Conservation (phyloP, 306 rosid species). For the Prunus dulcis region DNA sequence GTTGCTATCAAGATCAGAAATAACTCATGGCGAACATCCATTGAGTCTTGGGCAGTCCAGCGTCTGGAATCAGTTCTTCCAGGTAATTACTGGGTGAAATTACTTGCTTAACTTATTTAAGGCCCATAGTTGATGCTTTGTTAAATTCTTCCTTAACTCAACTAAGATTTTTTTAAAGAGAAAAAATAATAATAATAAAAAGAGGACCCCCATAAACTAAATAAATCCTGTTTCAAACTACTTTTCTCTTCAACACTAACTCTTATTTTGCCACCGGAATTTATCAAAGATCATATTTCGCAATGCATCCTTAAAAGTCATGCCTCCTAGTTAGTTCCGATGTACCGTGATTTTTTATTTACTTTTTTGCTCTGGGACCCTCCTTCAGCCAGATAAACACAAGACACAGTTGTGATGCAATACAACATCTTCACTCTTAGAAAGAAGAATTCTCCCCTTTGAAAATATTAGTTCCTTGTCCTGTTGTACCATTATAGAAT, state of each 20-base stretch:
- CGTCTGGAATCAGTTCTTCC: constrained; percentile 95
- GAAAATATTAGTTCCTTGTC: not conserved
- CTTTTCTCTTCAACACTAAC: not conserved
- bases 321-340: not conserved
- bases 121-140: not conserved
- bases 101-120: not conserved
- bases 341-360: not conserved
- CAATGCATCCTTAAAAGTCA: not conserved
- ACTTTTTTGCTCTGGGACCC: not conserved
- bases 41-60: constrained; percentile 95
- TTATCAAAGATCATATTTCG: not conserved
- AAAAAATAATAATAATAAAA: not conserved
- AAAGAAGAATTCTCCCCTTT: not conserved
- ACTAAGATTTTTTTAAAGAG: not conserved
- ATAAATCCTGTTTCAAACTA: not conserved
- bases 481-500: not conserved
- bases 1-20: constrained; percentile 83
- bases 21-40: constrained; percentile 93
- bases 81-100: constrained; percentile 46
- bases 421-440: not conserved
- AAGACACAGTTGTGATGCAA: not conserved
- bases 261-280: not conserved
- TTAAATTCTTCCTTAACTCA: not conserved
- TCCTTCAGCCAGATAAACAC: not conserved
- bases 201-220: not conserved